Evolutionary conservation across 2,329 filamentous ascomycete species (phyloP).

Genomic region (Fusarium cicatricum): DNA sequence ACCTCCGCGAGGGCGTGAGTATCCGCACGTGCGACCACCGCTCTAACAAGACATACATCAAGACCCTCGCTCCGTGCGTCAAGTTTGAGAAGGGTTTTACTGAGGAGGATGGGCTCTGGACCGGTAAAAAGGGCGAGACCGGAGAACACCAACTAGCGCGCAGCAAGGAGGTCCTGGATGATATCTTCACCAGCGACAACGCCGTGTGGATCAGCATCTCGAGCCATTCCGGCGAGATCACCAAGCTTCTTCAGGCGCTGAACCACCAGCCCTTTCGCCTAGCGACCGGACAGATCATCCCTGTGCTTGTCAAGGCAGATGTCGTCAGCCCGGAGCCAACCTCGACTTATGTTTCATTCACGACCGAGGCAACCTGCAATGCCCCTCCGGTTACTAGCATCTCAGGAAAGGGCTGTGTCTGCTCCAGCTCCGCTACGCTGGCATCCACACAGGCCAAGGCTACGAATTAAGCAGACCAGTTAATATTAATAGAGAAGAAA

Average conservation of each 20-base stretch:
- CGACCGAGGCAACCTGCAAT: constrained; percentile 53
- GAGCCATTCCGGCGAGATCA: constrained; percentile 67
- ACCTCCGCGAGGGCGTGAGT: constrained; percentile 70
- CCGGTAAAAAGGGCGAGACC: constrained; percentile 52
- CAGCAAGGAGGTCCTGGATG: constrained; percentile 60
- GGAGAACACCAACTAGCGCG: constrained; percentile 57
- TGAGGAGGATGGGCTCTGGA: constrained; percentile 61
- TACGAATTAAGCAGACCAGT: not conserved
- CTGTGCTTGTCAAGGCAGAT: constrained; percentile 70
- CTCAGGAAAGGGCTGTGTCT: constrained; percentile 53
- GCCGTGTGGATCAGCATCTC: constrained; percentile 67
- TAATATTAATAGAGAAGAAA: not conserved
- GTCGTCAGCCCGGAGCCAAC: constrained; percentile 46
- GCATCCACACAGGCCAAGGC: constrained; percentile 30
- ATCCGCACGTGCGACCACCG: constrained; percentile 75
- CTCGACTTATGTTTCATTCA: constrained; percentile 46
- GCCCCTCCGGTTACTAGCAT: constrained; percentile 56
- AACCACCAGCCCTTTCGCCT: constrained; percentile 69
- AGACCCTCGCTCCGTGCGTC: constrained; percentile 59
- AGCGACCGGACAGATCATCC: constrained; percentile 73
- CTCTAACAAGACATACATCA: constrained; percentile 62
- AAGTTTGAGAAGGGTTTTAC: constrained; percentile 68
- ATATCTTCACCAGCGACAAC: constrained; percentile 62
- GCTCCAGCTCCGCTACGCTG: constrained; percentile 35
- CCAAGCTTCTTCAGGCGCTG: constrained; percentile 60